Evolutionary conservation across 2,329 filamentous ascomycete genomes (phyloP), one percentile per base, ranked within the genome.

Genomic region (Aspergillus quadricinctus): DNA sequence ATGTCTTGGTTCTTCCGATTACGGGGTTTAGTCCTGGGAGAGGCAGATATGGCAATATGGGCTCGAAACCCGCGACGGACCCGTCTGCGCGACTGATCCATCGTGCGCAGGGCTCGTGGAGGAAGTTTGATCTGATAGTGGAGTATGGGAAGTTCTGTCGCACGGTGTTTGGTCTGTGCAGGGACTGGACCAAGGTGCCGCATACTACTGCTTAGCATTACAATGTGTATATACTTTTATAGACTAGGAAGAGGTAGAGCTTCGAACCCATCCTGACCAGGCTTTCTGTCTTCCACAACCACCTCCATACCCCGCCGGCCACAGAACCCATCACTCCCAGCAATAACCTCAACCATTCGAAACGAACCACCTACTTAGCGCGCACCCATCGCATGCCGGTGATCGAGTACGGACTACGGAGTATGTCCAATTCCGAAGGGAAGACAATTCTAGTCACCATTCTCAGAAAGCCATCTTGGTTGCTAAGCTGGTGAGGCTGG

Each of bases 321-420:
- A 62, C 74, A 76, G 57, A 72, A 76, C 1, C 72, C 73, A 52
- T 70, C 68, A 43, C 69, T 69, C 9, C 61, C 64, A 8, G 72
- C 73, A 35, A 63, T 62, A 48, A 72, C 67, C 11, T 61, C 60
- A 5, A 73, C 52, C 8, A 59, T 62, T 49, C 69, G 52, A 50
- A 70, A 75, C 1, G 67, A 66, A 3, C 72, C 71, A 43, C 64
- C 66, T 74, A 4, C 80, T 35, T 17, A 1, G 14, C 23, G 21
- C 43, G 43, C 23, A 45, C 0, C 43, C 8, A 27, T 25, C 8
- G 4, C 21, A 46, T 21, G 31, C 6, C 2, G 7, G 28, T 3
- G 31, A 10, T 17, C 6, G 31, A 35, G 14, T 14, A 35, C 31
- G 2, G 31, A 35, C 4, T 14, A 35, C 31, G 2, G 11, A 14